A percentile compares a stretch with the other conserved stretches of the same genome.
These are phyloP conservation scores for Erucastrum elatum DNA, from an alignment of 345 rosid species.

Conservation along the genomic window DNA sequence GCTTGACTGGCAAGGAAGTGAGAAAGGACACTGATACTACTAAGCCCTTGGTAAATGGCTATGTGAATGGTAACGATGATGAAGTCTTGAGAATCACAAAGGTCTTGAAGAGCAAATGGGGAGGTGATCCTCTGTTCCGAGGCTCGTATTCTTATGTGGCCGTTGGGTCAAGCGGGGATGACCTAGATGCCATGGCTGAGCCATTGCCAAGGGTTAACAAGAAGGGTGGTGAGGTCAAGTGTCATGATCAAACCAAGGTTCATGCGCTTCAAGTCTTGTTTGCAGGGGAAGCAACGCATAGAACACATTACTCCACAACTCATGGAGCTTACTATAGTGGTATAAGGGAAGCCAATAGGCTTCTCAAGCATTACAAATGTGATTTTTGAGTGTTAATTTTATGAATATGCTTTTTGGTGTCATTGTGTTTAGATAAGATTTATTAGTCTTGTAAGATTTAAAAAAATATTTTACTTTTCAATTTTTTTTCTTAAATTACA, in stretches of 20 bases:
- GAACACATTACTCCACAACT: conserved; percentile 94
- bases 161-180: conserved; percentile 90
- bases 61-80: conserved; percentile 38
- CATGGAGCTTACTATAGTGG: conserved; percentile 98
- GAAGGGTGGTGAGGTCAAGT: conserved; percentile 27
- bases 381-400: conserved; percentile 41
- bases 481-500: not conserved
- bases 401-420: conserved; percentile 22
- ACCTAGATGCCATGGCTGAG: conserved; percentile 75
- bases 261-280: conserved; percentile 71
- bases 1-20: conserved; percentile 45
- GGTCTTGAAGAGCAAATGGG: conserved; percentile 88
- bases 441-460: conserved; percentile 31
- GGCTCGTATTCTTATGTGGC: conserved; percentile 89
- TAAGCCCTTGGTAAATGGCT: conserved; percentile 44
- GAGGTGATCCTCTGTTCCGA: conserved; percentile 75
- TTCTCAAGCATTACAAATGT: conserved; percentile 79
- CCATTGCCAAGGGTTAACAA: conserved; percentile 63
- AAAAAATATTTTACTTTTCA: too few species aligned
- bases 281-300: conserved; percentile 98
- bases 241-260: conserved; percentile 26
- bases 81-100: conserved; percentile 45
- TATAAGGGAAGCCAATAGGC: conserved; percentile 91
- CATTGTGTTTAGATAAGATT: conserved; percentile 32
- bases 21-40: conserved; percentile 6